Conservation (phyloP, 306 rosid species). For the Boehmeria nivea region DNA sequence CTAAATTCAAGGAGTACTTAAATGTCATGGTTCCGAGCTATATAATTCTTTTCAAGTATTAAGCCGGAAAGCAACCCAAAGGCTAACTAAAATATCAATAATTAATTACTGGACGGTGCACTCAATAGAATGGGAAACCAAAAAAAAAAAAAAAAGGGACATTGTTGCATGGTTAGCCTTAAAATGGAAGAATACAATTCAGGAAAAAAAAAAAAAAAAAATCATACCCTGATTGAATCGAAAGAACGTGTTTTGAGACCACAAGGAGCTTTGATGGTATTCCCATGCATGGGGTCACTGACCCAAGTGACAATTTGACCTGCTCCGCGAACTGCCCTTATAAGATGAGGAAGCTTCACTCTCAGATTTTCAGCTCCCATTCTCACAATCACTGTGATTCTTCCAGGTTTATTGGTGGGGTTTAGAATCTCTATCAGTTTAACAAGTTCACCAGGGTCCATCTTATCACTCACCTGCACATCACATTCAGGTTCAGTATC, state of each 20-base stretch:
- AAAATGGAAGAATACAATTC: too few relatives aligned
- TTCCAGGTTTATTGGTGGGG: conserved; percentile 34
- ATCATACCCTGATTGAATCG: conserved; percentile 37
- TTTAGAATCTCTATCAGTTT: conserved; percentile 36
- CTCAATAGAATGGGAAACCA: too few relatives aligned
- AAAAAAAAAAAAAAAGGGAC: too few relatives aligned
- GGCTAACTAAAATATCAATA: too few relatives aligned
- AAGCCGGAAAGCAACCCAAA: too few relatives aligned
- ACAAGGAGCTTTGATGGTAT: conserved; percentile 41
- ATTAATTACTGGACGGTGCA: too few relatives aligned
- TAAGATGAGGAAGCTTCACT: conserved; percentile 40
- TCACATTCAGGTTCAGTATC: conserved; percentile 7
- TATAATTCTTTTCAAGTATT: too few relatives aligned
- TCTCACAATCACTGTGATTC: conserved; percentile 32
- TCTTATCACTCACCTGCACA: conserved; percentile 39
- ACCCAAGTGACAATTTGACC: conserved; percentile 41
- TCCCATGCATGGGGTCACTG: conserved; percentile 43
- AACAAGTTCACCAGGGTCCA: conserved; percentile 39
- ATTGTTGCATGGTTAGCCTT: too few relatives aligned
- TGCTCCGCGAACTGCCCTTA: conserved; percentile 33
- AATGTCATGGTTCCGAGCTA: too few relatives aligned
- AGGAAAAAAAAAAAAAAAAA: too few relatives aligned
- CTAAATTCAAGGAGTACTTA: too few relatives aligned
- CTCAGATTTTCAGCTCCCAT: conserved; percentile 46
- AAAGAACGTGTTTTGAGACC: conserved; percentile 40